Evolutionary conservation across 192 early-diverging fungal species (phyloP), one percentile per base, ranked within the genome.

Genomic region (Pilobolus umbonatus): DNA sequence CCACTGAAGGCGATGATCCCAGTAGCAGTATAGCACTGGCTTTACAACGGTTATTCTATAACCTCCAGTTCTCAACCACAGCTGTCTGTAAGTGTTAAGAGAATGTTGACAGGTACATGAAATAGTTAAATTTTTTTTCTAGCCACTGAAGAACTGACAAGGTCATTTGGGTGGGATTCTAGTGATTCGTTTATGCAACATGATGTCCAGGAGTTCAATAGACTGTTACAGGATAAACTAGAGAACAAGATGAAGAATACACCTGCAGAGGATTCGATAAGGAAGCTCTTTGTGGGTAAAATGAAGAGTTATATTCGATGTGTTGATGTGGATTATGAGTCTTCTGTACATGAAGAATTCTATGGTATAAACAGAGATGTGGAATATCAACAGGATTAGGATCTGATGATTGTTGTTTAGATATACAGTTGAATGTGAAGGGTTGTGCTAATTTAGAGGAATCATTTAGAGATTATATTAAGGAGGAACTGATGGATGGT

Each of bases 301-400:
- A 96, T 94, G 89, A 98, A 98, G 80, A 93, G 88, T 71, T 99
- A 90, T 69, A 88, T 98, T 53, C 89, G 88, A 69, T 98, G 97
- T 57, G 85, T 97, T 61, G 82, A 96, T 54, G 92, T 99, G 5
- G 84, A 91, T 52, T 99, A 87, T 68, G 94, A 97, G 73, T 96
- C 92, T 31, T 93, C 92, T 57, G 77, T 95, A 24, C 77, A 86
- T 19, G 95, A 99, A 63, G 89, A 95, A 74, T 98, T 85, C 75
- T 97, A 98, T 76, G 91, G 85, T 88, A 36, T 1, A 42, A 4
- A 42, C 5, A 42, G 5, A 4, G 5, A 15, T 15, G 12, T 1
- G 12, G 19, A 15, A 15, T 17, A 42, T 17, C 4, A 15, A 42
- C 15, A 17, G 19, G 6, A 0, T 42, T 5, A 5, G 39, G 11